Conservation (phyloP, 2,329 filamentous ascomycete genomes). For the Diaporthe citrichinensis region DNA sequence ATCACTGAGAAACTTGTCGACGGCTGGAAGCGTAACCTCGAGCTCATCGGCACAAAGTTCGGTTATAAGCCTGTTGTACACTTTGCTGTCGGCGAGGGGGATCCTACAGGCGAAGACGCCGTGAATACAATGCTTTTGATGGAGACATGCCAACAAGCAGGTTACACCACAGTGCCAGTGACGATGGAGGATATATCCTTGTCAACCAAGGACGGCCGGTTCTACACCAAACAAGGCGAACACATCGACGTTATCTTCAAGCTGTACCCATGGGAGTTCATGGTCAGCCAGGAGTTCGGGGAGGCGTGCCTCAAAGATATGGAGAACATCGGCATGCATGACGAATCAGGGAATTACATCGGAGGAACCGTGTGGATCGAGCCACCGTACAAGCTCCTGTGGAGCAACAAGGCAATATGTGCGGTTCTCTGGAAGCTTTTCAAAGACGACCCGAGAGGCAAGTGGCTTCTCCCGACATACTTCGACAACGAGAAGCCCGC, state of each 20-base stretch:
- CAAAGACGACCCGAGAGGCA: conserved; percentile 34
- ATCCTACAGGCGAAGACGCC: not conserved
- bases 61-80: not conserved
- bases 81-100: conserved; percentile 1
- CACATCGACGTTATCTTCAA: conserved; percentile 40
- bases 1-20: conserved; percentile 27
- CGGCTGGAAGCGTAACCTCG: conserved; percentile 38
- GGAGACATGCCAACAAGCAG: conserved; percentile 10
- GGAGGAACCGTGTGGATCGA: conserved; percentile 40
- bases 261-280: conserved; percentile 38
- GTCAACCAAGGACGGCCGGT: conserved; percentile 30
- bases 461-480: conserved; percentile 35
- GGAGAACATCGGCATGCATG: conserved; percentile 32
- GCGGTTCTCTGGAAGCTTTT: conserved; percentile 38
- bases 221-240: conserved; percentile 33
- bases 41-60: not conserved
- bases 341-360: conserved; percentile 7
- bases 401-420: conserved; percentile 41
- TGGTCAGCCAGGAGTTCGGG: not conserved
- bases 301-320: conserved; percentile 26
- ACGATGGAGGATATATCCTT: not conserved
- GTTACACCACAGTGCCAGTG: not conserved
- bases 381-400: conserved; percentile 40
- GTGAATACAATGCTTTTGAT: not conserved
- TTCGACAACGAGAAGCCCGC: conserved; percentile 12